Evolutionary conservation across 192 early-diverging fungal genomes (phyloP).

Genomic region (Coemansia asiatica): DNA sequence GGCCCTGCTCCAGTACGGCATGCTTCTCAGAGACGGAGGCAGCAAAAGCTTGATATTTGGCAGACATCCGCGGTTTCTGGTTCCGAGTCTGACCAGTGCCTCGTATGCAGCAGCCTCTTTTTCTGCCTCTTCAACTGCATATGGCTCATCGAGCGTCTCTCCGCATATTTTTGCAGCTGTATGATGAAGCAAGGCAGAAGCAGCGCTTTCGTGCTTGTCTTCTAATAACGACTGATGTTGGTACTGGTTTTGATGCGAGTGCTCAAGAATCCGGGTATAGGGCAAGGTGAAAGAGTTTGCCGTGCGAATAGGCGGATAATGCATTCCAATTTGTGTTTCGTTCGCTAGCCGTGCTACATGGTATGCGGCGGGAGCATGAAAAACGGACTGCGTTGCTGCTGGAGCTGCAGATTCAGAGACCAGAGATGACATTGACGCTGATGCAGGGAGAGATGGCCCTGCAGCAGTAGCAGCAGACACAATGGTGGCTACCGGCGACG

Average conservation of each 20-base stretch:
- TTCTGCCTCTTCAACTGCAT: not conserved
- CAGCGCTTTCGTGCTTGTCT: slow-evolving; percentile 1
- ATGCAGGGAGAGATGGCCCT: not conserved
- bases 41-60: not conserved
- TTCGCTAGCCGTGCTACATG: slow-evolving; percentile 1
- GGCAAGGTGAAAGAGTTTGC: slow-evolving; percentile 30
- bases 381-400: not conserved
- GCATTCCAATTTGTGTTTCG: slow-evolving; percentile 7
- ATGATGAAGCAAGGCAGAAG: too few relatives aligned
- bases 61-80: not conserved
- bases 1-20: slow-evolving; percentile 20
- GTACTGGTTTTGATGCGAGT: not conserved
- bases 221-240: not conserved
- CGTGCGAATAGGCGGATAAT: slow-evolving; percentile 20
- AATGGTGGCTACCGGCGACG: not conserved
- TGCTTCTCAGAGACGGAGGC: slow-evolving; percentile 19
- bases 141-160: not conserved
- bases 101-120: slow-evolving; percentile 4
- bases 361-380: not conserved
- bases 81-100: not conserved
- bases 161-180: not conserved
- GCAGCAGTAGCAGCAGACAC: not conserved
- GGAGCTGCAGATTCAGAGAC: not conserved
- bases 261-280: slow-evolving; percentile 14
- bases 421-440: not conserved